Evolutionary conservation across 495 filamentous ascomycete species (phyloP), one percentile per base, ranked within the genome.

Genomic region (Aspergillus olivimuriae): DNA sequence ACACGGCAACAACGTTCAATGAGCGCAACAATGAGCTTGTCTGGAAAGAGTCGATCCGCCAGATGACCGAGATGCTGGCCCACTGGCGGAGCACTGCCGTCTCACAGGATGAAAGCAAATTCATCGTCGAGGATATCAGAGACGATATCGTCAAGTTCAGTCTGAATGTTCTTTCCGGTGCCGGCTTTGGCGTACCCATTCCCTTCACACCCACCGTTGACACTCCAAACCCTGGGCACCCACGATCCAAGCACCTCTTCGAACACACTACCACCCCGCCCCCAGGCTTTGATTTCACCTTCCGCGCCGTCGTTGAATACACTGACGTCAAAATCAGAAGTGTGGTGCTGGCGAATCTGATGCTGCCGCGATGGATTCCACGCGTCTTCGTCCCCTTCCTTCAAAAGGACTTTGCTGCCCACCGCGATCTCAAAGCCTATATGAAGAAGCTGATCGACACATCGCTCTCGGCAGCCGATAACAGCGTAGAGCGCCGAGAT

Each of bases 21-120:
- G 71, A 77, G 46, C 60, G 59, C 34, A 72, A 64, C 47, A 72
- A 64, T 40, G 38, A 46, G 10, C 40, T 69, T 2, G 70, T 74
- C 0, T 76, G 69, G 70, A n/a, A 44, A 4, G 60, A 70, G 28
- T 41, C 48, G 1, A 33, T 66, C 11, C 20, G 32, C 4, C 58
- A 65, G 42, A 53, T 50, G 4, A 32, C 34, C 6, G 48, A 47
- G 4, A 62, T 70, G 58, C 39, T 61, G 17, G 33, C 53, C 4
- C 51, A 53, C 50, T 75, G 70, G 72, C 38, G 52, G 16, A 36
- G 52, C 9, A 48, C 58, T 12, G 39, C 39, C 0, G 35, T 41
- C 4, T 31, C 9, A 6, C 9, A 35, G 30, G 28, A 5, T 6
- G 15, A 21, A 11, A 9, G 32, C 2, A 21, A 15, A 1, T 44